Conservation (phyloP, 768 basidiomycete genomes). For the Sutorius australiensis region DNA sequence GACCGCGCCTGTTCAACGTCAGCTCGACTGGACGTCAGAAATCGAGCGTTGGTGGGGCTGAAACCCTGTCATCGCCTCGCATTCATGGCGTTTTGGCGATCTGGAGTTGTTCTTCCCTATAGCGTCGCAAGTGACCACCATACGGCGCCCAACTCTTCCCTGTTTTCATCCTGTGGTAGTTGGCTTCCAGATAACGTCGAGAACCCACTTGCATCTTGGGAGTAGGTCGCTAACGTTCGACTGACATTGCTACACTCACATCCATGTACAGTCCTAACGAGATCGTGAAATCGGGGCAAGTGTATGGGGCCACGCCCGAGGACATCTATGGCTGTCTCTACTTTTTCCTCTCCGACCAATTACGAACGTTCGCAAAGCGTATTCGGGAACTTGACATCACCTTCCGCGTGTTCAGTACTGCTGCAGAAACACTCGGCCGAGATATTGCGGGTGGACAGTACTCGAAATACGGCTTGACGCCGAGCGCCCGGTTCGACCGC, state of each 20-base stretch:
- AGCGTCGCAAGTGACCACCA: conserved; percentile 37
- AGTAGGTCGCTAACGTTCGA: conserved; percentile 30
- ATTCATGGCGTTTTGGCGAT: conserved; percentile 35
- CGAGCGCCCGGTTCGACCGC: conserved; percentile 38
- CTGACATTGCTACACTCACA: not conserved
- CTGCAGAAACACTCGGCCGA: conserved; percentile 38
- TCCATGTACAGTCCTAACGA: conserved; percentile 33
- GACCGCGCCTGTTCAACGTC: conserved; percentile 30
- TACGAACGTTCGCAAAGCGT: conserved; percentile 37
- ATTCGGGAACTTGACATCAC: conserved; percentile 35
- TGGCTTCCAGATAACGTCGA: conserved; percentile 37
- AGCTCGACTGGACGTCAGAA: conserved; percentile 38
- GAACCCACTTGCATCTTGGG: conserved; percentile 47
- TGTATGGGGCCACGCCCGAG: conserved; percentile 34
- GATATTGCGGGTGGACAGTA: conserved; percentile 29
- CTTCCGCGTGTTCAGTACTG: conserved; percentile 33
- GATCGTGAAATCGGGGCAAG: conserved; percentile 36
- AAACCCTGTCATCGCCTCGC: conserved; percentile 42
- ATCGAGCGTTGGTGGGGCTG: conserved; percentile 36
- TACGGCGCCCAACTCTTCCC: conserved; percentile 37
- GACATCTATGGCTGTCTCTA: conserved; percentile 49
- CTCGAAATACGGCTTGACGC: conserved; percentile 21
- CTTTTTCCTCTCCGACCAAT: conserved; percentile 40
- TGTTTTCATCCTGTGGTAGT: conserved; percentile 42
- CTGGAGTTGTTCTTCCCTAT: conserved; percentile 44